These are phyloP conservation scores for Clonostachys rhizophaga DNA, from an alignment of 2,329 filamentous ascomycete genomes.

Conservation along the genomic window DNA sequence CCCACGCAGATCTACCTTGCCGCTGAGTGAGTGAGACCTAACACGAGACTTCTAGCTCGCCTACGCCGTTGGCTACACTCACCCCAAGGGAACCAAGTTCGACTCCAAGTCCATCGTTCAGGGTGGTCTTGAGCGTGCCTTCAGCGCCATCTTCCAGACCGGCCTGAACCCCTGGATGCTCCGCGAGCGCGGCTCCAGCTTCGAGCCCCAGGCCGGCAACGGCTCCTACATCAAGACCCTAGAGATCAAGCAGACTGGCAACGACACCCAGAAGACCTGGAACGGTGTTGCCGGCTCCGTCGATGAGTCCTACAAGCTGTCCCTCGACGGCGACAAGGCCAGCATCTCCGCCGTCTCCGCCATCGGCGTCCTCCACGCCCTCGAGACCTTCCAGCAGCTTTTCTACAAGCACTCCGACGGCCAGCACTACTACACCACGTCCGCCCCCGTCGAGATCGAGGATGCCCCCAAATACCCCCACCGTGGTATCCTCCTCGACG, in stretches of 20 bases:
- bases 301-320: conserved; percentile 73
- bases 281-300: conserved; percentile 59
- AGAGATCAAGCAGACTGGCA: conserved; percentile 52
- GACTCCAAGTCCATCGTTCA: conserved; percentile 49
- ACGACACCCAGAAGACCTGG: conserved; percentile 47
- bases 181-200: conserved; percentile 55
- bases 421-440: conserved; percentile 58
- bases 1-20: conserved; percentile 10
- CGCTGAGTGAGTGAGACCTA: neutral
- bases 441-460: conserved; percentile 66
- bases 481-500: conserved; percentile 76
- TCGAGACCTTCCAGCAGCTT: conserved; percentile 74
- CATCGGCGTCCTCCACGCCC: conserved; percentile 65
- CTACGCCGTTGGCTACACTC: conserved; percentile 38
- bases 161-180: conserved; percentile 78
- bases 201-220: conserved; percentile 48
- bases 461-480: conserved; percentile 73
- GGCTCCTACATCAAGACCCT: conserved; percentile 49
- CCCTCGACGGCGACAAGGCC: conserved; percentile 46
- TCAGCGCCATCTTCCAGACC: conserved; percentile 60
- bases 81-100: conserved; percentile 28
- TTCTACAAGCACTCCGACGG: conserved; percentile 68
- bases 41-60: conserved; percentile 34
- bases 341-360: conserved; percentile 62
- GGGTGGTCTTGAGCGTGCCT: conserved; percentile 52